Conservation (phyloP, 495 filamentous ascomycete genomes). For the Talaromyces thailandensis region DNA sequence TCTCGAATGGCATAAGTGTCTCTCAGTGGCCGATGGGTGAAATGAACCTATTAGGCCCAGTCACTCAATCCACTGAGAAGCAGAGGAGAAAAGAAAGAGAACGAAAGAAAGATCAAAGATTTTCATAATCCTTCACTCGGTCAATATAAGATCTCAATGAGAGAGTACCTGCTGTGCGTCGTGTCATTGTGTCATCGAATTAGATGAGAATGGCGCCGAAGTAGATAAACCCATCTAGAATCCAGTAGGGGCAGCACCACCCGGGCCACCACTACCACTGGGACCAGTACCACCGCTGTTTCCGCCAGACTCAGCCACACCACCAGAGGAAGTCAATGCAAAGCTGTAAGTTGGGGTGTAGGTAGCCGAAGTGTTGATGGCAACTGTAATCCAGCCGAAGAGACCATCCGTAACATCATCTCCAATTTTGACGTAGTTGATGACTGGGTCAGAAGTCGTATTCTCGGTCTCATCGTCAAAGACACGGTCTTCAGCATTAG, state of each 20-base stretch:
- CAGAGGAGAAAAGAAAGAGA: neutral
- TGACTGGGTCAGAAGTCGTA: slow-evolving; percentile 43
- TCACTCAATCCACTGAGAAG: neutral
- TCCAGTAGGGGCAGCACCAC: neutral
- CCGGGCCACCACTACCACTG: neutral
- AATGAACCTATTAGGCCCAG: no score
- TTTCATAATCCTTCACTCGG: neutral
- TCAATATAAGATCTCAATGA: neutral
- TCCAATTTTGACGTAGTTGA: slow-evolving; percentile 48
- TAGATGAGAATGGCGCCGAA: neutral
- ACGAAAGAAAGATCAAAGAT: neutral
- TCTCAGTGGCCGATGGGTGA: neutral
- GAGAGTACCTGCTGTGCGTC: neutral
- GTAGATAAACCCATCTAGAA: neutral
- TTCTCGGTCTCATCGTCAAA: slow-evolving; percentile 36
- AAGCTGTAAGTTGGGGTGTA: neutral
- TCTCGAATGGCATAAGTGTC: neutral
- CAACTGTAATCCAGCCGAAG: slow-evolving; percentile 47
- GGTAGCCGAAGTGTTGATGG: slow-evolving; percentile 26
- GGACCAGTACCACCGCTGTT: neutral
- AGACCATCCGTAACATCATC: slow-evolving; percentile 43
- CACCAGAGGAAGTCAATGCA: neutral
- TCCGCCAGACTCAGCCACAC: neutral
- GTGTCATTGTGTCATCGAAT: neutral
- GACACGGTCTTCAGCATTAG: slow-evolving; percentile 41